Evolutionary conservation across 805 yeast genomes (phyloP).

Genomic region (Barnettozyma californica): DNA sequence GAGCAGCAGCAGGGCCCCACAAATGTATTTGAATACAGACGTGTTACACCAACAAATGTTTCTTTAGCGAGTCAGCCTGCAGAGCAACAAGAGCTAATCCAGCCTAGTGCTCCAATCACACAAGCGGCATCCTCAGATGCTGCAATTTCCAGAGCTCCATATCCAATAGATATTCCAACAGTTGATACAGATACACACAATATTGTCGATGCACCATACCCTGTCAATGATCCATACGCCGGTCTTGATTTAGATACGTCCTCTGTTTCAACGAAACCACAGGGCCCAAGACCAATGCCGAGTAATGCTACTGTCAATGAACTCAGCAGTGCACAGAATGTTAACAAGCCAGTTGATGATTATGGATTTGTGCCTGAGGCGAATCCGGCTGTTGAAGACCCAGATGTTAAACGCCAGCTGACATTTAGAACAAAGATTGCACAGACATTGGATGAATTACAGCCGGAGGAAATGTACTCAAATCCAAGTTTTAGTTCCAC

Average conservation of each 20-base stretch:
- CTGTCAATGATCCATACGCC: conserved; percentile 4
- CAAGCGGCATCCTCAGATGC: neutral
- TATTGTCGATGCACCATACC: conserved; percentile 17
- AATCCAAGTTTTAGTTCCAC: conserved; percentile 13
- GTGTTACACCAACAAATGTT: conserved; percentile 1
- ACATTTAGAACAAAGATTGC: conserved; percentile 26
- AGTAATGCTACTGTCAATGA: conserved; percentile 1
- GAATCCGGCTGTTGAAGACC: neutral
- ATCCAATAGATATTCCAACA: conserved; percentile 15
- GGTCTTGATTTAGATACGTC: neutral
- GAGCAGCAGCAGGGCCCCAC: conserved; percentile 6
- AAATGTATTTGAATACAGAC: conserved; percentile 2
- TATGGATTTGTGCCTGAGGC: neutral
- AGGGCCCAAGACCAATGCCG: conserved; percentile 28
- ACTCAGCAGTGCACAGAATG: neutral
- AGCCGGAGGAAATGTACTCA: conserved; percentile 15
- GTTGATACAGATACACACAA: conserved; percentile 3
- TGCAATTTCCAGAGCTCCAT: conserved; percentile 12
- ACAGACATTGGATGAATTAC: conserved; percentile 19
- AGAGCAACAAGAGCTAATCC: neutral
- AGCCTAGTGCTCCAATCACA: conserved; percentile 1
- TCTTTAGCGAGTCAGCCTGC: neutral
- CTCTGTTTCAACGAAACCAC: conserved; percentile 12
- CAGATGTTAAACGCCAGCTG: conserved; percentile 15
- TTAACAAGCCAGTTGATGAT: neutral